These are phyloP conservation scores for Pilatotrama ljubarskyi DNA, from an alignment of 768 basidiomycete genomes.

Conservation along the genomic window DNA sequence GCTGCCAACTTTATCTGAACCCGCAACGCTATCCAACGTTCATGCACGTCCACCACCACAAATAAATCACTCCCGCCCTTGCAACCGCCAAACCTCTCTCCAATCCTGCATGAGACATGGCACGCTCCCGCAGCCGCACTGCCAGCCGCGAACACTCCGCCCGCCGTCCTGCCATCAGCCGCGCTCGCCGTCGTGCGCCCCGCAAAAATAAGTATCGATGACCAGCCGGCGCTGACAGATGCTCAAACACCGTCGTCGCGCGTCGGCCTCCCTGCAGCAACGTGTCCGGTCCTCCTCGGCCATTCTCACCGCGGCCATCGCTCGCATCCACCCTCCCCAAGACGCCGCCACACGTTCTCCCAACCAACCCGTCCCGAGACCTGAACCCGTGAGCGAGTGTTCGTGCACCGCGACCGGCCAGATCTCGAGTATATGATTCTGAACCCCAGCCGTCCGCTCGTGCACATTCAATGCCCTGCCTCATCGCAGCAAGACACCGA, in stretches of 20 bases:
- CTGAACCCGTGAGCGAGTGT: too few relatives aligned
- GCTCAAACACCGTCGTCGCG: slow-evolving; percentile 10
- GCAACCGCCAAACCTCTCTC: not conserved
- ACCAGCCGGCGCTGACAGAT: slow-evolving; percentile 16
- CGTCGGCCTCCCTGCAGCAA: slow-evolving; percentile 7
- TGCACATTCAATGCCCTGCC: too few relatives aligned
- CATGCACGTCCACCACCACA: not conserved
- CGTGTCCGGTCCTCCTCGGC: slow-evolving; percentile 18
- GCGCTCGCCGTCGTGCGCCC: not conserved
- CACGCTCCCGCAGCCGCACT: too few relatives aligned
- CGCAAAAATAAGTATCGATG: not conserved
- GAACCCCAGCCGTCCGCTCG: too few relatives aligned
- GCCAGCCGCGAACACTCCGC: not conserved
- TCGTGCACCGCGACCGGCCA: too few relatives aligned
- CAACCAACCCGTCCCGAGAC: not conserved
- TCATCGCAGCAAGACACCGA: too few relatives aligned
- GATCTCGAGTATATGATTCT: too few relatives aligned
- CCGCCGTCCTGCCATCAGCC: not conserved
- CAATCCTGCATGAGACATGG: not conserved
- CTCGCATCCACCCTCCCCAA: not conserved
- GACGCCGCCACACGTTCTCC: slow-evolving; percentile 1
- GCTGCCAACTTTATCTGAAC: slow-evolving; percentile 4
- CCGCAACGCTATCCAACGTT: not conserved
- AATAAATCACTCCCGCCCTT: not conserved
- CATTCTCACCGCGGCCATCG: slow-evolving; percentile 11